These are phyloP conservation scores for Camptophora hylomeconis DNA, from an alignment of 2,329 filamentous ascomycete genomes.

Conservation along the genomic window DNA sequence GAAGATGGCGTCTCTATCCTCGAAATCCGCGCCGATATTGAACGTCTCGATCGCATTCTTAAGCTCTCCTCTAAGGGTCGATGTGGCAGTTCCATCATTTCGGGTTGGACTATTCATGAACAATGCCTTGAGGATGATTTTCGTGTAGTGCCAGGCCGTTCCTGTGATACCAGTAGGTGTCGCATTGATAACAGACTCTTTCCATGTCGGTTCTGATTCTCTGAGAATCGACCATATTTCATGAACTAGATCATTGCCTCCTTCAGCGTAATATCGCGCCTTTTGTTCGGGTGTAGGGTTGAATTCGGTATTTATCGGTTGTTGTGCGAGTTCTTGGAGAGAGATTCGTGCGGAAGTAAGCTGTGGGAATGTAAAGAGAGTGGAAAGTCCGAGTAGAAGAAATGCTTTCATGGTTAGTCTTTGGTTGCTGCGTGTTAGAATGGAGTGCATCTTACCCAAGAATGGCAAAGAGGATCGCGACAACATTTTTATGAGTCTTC, in stretches of 20 bases:
- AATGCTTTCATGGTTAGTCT: too few species aligned
- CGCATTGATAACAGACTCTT: conserved; percentile 13
- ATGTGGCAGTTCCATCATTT: conserved; percentile 24
- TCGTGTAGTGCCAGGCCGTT: conserved; percentile 46
- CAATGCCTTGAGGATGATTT: conserved; percentile 48
- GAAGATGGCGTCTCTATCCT: conserved; percentile 67
- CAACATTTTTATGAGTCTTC: too few species aligned
- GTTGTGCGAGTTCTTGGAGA: too few species aligned
- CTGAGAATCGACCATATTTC: conserved; percentile 15
- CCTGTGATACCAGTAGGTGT: conserved; percentile 47
- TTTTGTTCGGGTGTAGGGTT: too few species aligned
- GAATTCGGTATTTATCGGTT: too few species aligned
- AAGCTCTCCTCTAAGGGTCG: conserved; percentile 38
- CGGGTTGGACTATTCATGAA: conserved; percentile 50
- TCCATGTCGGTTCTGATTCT: conserved; percentile 15
- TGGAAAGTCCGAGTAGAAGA: too few species aligned
- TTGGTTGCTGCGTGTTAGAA: too few species aligned
- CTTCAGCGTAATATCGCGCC: conserved; percentile 10
- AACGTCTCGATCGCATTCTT: conserved; percentile 45
- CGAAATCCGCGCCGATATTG: conserved; percentile 41
- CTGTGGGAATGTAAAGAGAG: too few species aligned
- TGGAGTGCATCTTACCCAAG: too few species aligned
- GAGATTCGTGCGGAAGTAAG: too few species aligned
- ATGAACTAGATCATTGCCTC: conserved; percentile 15
- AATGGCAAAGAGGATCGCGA: too few species aligned